Evolutionary conservation across 2,329 filamentous ascomycete species (phyloP), one percentile per base, ranked within the genome.

Genomic region (Colletotrichum eremochloae): DNA sequence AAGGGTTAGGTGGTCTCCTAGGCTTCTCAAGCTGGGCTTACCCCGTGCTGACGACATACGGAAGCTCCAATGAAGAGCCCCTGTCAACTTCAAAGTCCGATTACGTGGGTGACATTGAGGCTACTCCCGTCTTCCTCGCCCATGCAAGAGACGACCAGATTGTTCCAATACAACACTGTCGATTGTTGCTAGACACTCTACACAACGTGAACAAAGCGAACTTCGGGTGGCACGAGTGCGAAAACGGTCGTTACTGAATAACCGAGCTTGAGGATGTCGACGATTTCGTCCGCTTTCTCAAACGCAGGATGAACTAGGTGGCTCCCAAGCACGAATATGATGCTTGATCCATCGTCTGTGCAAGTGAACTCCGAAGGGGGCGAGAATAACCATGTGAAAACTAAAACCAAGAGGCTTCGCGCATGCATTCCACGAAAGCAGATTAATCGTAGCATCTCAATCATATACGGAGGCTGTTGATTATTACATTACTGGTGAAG

Each of bases 191-290:
- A 9, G 68, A 79, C 38, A 67, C 44, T 15, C 67, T 82, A 12
- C 24, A 5, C 1, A 44, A 18, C 6, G 56, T 57, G 1, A 53
- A 50, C 20, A 40, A 53, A 7, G 31, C 65, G n/a, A 46, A 62
- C 12, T 74, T 80, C 0, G 67, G 78, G 46, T 80, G 76, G 76
- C 75, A 74, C 1, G 79, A 80, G 44, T 81, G 81, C 53, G 48
- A 75, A 40, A 74, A 78, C 61, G 78, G 68, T 64, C 77, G 76
- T 1, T 77, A 80, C 60, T 79, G 76, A 77, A 44, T 78, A 64
- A 76, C 78, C 58, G 78, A 79, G 53, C 76, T 77, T 4, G 50
- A 76, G n/a, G 77, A 77, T 0, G 67, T 78, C 9, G 75, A 79
- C 50, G 76, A 78, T 18, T 58, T 78, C 14, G 73, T 71, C 31